Base-by-base conservation (phyloP, 306 rosid genomes). In the Dalbergia oliveri region DNA sequence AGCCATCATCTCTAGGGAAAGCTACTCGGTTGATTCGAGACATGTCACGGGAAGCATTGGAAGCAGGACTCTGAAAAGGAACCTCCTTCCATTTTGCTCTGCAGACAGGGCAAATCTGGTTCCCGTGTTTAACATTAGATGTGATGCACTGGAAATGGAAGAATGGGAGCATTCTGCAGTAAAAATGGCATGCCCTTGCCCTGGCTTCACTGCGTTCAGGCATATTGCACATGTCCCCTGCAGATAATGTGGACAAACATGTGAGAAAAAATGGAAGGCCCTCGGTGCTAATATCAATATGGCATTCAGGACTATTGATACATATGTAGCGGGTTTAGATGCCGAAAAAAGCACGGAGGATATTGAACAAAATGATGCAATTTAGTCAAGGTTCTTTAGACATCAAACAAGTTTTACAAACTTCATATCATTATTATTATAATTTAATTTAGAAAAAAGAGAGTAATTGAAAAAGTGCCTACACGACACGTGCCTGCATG, bases 161-260 rank as follows among this genome's bases (percentile, higher is more conserved):
- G 99, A 82, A 69, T 96, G 99, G 71, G 99, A 89, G 75, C 99
- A 95, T 75, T 93, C 99, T 77, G 97, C 99, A 62, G 98, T 95
- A 70, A 96, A 96, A 83, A 96, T 91, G 85, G 99, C 99, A 58
- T 89, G 92, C 21, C 99, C 94, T 37, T 87, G 86, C 65, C 99
- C 99, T 26, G 96, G 66, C 84, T 89, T 91, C 92, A 93, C 82
- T 82, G 88, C 59, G 50, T 77, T 82, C 72, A 96, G 87, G 88
- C 98, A 96, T 84, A 96, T 96, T 84, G 99, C 97, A 53, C 99
- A 96, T 57, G 85, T 84, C 35, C 82, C 88, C 98, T 96, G 90
- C 70, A 74, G 72, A 82, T 51, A 67, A 76, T 67, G 78, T 43
- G 43, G 59, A 81, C 61, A 77, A 51, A 49, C 75, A 57, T 69